A percentile compares a stretch with the other conserved stretches of the same genome.
Evolutionary conservation across 108 stramenopile genomes (phyloP).

Genomic region (Parmales sp.): DNA sequence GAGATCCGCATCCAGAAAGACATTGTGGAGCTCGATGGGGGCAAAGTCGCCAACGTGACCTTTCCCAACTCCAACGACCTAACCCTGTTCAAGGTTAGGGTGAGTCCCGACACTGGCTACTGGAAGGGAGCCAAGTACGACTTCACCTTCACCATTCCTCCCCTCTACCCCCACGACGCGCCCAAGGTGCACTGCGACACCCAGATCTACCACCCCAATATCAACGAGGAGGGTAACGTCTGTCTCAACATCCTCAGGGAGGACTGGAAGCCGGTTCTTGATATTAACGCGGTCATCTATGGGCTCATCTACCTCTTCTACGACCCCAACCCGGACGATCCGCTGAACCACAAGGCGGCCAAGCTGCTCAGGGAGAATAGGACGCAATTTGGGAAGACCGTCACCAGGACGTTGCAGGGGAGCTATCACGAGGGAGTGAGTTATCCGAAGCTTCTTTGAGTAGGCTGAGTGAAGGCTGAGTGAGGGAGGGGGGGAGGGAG

Average conservation of each 20-base stretch:
- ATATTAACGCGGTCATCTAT: slow-evolving; percentile 98
- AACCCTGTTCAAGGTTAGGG: slow-evolving; percentile 75
- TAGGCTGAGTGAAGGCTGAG: no score
- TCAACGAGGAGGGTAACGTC: slow-evolving; percentile 95
- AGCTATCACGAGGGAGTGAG: slow-evolving; percentile 72
- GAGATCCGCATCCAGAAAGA: slow-evolving; percentile 99
- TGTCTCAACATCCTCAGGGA: slow-evolving; percentile 97
- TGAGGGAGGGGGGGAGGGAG: no score
- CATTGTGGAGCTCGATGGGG: slow-evolving; percentile 96
- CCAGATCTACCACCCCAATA: slow-evolving; percentile 97
- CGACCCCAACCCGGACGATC: slow-evolving; percentile 98
- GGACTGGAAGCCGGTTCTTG: slow-evolving; percentile 99
- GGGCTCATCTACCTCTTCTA: slow-evolving; percentile 97
- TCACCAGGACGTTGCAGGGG: slow-evolving; percentile 68
- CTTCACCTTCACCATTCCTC: slow-evolving; percentile 87
- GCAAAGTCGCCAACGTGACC: slow-evolving; percentile 82
- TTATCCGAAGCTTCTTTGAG: slow-evolving; percentile 68
- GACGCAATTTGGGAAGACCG: slow-evolving; percentile 69
- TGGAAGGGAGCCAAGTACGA: slow-evolving; percentile 90
- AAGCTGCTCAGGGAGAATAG: slow-evolving; percentile 88
- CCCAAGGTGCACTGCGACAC: slow-evolving; percentile 90
- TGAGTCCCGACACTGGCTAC: slow-evolving; percentile 83
- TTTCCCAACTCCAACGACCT: slow-evolving; percentile 95
- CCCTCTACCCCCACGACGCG: slow-evolving; percentile 96
- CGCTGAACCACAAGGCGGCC: slow-evolving; percentile 96